Evolutionary conservation across 768 basidiomycete genomes (phyloP).

Genomic region (Termitomyces sp.): DNA sequence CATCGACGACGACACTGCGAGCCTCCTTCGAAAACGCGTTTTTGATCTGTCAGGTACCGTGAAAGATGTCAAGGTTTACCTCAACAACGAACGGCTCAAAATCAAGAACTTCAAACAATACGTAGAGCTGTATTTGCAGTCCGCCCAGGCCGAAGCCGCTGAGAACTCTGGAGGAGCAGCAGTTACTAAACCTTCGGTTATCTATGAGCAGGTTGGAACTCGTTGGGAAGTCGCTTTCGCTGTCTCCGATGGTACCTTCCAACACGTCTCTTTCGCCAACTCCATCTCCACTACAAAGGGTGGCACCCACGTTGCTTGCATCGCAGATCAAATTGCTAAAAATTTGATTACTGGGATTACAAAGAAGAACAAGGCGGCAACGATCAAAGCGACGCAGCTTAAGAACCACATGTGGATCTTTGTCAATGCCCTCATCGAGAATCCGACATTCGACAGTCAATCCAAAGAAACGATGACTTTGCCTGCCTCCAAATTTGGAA

Average conservation of each 20-base stretch:
- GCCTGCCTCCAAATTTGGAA: conserved; percentile 83
- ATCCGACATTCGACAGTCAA: conserved; percentile 98
- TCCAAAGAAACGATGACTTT: conserved; percentile 95
- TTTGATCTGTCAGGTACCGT: conserved; percentile 97
- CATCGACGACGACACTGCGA: conserved; percentile 89
- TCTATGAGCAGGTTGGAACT: conserved; percentile 73
- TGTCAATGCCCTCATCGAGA: conserved; percentile 92
- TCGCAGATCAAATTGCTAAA: conserved; percentile 89
- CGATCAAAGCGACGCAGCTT: conserved; percentile 88
- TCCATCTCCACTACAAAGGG: conserved; percentile 96
- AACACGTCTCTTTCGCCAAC: conserved; percentile 97
- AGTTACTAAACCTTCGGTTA: conserved; percentile 65
- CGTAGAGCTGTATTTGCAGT: conserved; percentile 86
- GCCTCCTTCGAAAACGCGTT: conserved; percentile 87
- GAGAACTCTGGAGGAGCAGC: conserved; percentile 77
- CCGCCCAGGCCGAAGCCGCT: conserved; percentile 63
- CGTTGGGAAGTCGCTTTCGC: conserved; percentile 97
- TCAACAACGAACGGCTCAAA: conserved; percentile 89
- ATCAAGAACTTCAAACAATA: conserved; percentile 97
- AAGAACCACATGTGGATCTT: conserved; percentile 99
- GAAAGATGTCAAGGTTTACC: conserved; percentile 86
- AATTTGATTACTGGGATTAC: conserved; percentile 72
- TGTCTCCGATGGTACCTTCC: conserved; percentile 86
- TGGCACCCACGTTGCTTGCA: conserved; percentile 82
- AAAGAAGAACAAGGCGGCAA: conserved; percentile 98